Base-by-base conservation (phyloP, 331 rosid genomes). In the Pyracantha coccinea region DNA sequence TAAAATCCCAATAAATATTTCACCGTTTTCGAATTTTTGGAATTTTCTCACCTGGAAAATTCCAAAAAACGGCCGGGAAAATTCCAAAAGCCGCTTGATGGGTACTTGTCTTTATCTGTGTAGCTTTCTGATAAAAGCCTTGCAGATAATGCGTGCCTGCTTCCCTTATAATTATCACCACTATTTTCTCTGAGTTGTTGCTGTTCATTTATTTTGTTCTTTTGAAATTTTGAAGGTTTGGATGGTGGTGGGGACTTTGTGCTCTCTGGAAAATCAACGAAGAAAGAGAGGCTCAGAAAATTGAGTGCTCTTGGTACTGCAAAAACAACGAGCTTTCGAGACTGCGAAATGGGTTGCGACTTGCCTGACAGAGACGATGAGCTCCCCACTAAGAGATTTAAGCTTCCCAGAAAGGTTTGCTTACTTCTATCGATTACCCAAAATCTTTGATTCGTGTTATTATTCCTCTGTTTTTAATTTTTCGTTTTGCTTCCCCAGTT, bases 281-380 rank as follows among this genome's bases (percentile, higher is more conserved):
- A 81, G 83, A 88, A 84, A 78, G 96, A 86, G 76, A 87, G 85
- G 78, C 77, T 87, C 2, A 79, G 81, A 83, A 85, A 84, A 59
- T 76, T 85, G 81, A 85, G 89, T 70, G 83, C 85, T 17, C 75
- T 77, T 59, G 91, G 83, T 52, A 69, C 47, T 76, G 81, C 84
- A n/a, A 68, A 77, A n/a, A 74, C 88, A 23, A 74, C 90, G 31
- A 83, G 75, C 27, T 47, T 17, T 71, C 61, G 55, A 80, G 77
- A 23, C 38, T 20, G 44, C 35, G 61, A 84, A 82, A 91, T 91
- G 93, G 89, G 82, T 29, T 71, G 86, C 62, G 73, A 77, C 52
- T 69, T 60, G 66, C 72, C 85, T 29, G 83, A 88, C 61, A 68
- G 76, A 71, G 84, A 80, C 52, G 80, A 81, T 54, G 84, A 72